Conservation (phyloP, 306 rosid species). For the Adenanthera pavonina region DNA sequence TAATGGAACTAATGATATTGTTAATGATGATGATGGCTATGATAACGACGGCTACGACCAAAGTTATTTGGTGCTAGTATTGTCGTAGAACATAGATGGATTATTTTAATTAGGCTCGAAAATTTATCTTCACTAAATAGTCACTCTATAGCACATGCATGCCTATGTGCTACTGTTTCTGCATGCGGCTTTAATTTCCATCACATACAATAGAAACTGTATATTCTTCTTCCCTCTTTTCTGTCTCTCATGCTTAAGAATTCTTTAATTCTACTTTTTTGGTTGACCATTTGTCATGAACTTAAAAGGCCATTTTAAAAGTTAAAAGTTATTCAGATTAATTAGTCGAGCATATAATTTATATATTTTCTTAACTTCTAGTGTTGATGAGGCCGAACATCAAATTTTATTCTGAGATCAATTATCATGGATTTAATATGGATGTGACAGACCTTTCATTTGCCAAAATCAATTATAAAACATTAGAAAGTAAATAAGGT, state of each 20-base stretch:
- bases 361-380: too few species aligned
- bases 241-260: slow-evolving; percentile 46
- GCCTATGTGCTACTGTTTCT: slow-evolving; percentile 48
- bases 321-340: too few species aligned
- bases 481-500: too few species aligned
- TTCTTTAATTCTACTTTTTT: slow-evolving; percentile 41
- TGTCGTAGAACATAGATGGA: slow-evolving; percentile 12
- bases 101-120: slow-evolving; percentile 43
- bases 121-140: slow-evolving; percentile 34
- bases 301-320: neutral
- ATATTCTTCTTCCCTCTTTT: slow-evolving; percentile 37
- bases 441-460: too few species aligned
- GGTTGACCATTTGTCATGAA: slow-evolving; percentile 38
- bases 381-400: too few species aligned
- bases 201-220: slow-evolving; percentile 26
- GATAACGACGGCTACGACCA: slow-evolving; percentile 50
- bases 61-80: slow-evolving; percentile 18
- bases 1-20: slow-evolving; percentile 57
- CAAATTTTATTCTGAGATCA: too few species aligned
- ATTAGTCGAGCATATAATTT: too few species aligned
- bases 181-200: slow-evolving; percentile 46
- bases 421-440: too few species aligned
- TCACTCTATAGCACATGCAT: slow-evolving; percentile 52
- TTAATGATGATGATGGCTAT: slow-evolving; percentile 69
- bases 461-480: too few species aligned